These are phyloP conservation scores for Dendrocalamus sinicus DNA, from an alignment of 176 grass and related monocot species.

Conservation along the genomic window DNA sequence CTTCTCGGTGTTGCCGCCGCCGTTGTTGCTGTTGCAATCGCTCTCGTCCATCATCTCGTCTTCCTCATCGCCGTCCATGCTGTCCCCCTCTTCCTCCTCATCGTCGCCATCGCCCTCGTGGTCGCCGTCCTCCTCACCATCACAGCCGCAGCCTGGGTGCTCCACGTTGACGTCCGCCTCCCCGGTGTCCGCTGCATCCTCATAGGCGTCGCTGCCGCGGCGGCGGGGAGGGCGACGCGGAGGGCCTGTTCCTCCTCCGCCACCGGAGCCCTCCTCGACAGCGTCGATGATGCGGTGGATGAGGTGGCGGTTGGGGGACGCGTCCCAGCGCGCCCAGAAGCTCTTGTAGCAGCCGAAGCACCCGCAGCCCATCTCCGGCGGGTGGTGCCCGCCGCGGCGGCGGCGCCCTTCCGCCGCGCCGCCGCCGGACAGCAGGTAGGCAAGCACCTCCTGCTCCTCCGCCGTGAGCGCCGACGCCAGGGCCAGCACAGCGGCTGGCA, in stretches of 20 bases:
- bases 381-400: constrained; percentile 48
- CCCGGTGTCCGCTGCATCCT: neutral
- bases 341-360: constrained; percentile 99
- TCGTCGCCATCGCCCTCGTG: constrained; percentile 48
- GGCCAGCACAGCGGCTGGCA: constrained; percentile 60
- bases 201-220: neutral
- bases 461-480: constrained; percentile 62
- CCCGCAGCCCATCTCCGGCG: constrained; percentile 80
- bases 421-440: constrained; percentile 72
- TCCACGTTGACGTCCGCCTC: neutral
- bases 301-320: constrained; percentile 86
- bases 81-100: constrained; percentile 21
- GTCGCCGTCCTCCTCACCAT: constrained; percentile 25
- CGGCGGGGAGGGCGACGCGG: constrained; percentile 32
- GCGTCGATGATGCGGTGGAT: constrained; percentile 95
- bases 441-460: constrained; percentile 80
- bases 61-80: constrained; percentile 38
- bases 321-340: constrained; percentile 96
- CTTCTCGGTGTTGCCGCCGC: constrained; percentile 42
- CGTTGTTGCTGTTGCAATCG: constrained; percentile 11
- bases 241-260: neutral
- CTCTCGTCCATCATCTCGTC: constrained; percentile 29
- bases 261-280: constrained; percentile 60
- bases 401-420: constrained; percentile 1
- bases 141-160: neutral